These are phyloP conservation scores for Oxalis stricta DNA, from an alignment of 441 rosid species.

Conservation along the genomic window DNA sequence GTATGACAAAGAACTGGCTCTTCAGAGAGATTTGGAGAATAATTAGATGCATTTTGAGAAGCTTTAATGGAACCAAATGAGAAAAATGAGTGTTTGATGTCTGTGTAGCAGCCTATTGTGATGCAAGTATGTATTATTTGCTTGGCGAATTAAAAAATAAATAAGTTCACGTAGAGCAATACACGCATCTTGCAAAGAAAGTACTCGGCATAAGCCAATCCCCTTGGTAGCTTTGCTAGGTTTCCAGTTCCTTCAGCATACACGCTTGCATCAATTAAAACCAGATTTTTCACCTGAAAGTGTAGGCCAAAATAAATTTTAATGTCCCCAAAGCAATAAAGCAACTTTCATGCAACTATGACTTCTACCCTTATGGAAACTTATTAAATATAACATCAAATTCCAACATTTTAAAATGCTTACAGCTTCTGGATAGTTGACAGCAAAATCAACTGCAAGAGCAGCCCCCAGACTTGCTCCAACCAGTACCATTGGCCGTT, in stretches of 20 bases:
- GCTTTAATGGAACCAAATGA: background rate
- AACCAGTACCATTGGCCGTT: slow-evolving; percentile 64
- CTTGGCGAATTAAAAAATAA: no score
- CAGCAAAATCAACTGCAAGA: slow-evolving; percentile 69
- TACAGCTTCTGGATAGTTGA: slow-evolving; percentile 76
- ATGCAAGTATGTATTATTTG: no score
- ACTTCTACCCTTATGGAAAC: background rate
- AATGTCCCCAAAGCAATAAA: background rate
- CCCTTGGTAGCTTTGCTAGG: slow-evolving; percentile 51
- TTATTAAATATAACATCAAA: slow-evolving; percentile 1
- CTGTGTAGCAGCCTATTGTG: no score
- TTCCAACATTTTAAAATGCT: slow-evolving; percentile 9
- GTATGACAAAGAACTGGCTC: background rate
- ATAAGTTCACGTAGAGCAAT: background rate
- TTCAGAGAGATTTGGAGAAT: background rate
- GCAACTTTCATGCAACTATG: background rate
- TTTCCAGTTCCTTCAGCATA: slow-evolving; percentile 77
- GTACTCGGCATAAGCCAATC: slow-evolving; percentile 72
- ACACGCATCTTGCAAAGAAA: background rate
- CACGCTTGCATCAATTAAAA: slow-evolving; percentile 78
- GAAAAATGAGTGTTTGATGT: background rate
- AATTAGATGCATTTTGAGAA: background rate
- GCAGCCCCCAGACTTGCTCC: slow-evolving; percentile 98
- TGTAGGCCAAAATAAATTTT: no score
- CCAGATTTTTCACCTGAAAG: slow-evolving; percentile 59